These are phyloP conservation scores for Ceriops zippeliana DNA, from an alignment of 345 rosid genomes.

Conservation along the genomic window DNA sequence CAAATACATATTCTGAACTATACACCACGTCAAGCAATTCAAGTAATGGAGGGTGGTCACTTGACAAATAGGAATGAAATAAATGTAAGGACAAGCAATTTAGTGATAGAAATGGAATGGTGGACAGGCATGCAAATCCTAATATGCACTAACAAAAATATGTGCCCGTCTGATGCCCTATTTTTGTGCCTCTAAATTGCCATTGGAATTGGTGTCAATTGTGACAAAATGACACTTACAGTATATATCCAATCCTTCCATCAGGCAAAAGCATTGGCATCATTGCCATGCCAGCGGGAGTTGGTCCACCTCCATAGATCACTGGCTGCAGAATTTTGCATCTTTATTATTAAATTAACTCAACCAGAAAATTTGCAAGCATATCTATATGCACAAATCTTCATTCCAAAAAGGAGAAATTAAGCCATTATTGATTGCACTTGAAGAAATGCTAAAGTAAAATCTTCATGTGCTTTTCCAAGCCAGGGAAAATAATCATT, in stretches of 20 bases:
- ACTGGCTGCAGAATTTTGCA: constrained; percentile 55
- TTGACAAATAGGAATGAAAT: neutral
- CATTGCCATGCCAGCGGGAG: constrained; percentile 92
- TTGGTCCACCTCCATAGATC: constrained; percentile 72
- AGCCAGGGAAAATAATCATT: too few species aligned
- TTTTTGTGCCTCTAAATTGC: too few species aligned
- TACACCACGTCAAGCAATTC: neutral
- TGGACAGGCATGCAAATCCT: too few species aligned
- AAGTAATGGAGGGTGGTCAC: neutral
- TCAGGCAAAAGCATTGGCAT: constrained; percentile 97
- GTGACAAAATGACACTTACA: constrained; percentile 49
- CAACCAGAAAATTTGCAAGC: neutral
- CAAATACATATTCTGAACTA: too few species aligned
- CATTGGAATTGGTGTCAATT: too few species aligned
- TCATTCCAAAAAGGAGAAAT: too few species aligned
- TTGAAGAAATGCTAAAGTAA: too few species aligned
- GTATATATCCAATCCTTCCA: constrained; percentile 89
- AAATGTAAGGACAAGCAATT: neutral
- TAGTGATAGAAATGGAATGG: too few species aligned
- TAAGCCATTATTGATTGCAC: too few species aligned
- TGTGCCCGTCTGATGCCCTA: too few species aligned
- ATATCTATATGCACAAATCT: neutral
- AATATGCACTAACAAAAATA: too few species aligned
- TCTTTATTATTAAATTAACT: neutral
- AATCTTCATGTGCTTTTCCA: too few species aligned